Evolutionary conservation across 2,329 filamentous ascomycete genomes (phyloP).

Genomic region (Fusarium guadeloupense): DNA sequence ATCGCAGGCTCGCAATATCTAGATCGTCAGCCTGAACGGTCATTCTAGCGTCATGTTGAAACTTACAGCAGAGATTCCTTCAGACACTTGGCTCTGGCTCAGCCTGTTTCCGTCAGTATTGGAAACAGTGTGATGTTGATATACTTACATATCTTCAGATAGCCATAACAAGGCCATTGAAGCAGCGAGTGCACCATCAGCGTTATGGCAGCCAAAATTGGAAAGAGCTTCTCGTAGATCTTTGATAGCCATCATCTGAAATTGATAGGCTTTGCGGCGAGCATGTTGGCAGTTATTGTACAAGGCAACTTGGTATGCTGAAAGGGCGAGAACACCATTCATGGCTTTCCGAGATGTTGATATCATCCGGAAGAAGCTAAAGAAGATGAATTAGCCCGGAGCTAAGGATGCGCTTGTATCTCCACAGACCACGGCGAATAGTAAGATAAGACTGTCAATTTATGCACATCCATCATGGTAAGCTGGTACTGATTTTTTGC

Average conservation of each 20-base stretch:
- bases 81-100: constrained; percentile 17
- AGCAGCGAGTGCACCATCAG: constrained; percentile 22
- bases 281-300: constrained; percentile 17
- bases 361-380: constrained; percentile 21
- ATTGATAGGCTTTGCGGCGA: constrained; percentile 25
- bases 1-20: constrained; percentile 18
- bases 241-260: constrained; percentile 26
- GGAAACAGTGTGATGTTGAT: no score
- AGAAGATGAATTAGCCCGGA: background rate
- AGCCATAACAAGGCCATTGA: constrained; percentile 21
- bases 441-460: constrained; percentile 19
- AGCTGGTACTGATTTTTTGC: constrained; percentile 22
- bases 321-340: constrained; percentile 23
- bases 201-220: constrained; percentile 12
- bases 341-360: constrained; percentile 19
- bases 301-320: constrained; percentile 24
- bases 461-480: constrained; percentile 16
- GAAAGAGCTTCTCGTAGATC: constrained; percentile 12
- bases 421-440: constrained; percentile 20
- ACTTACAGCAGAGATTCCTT: constrained; percentile 20
- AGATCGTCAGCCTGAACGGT: background rate
- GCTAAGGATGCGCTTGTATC: background rate
- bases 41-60: rapidly evolving
- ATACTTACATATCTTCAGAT: constrained; percentile 22
- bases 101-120: constrained; percentile 5